phyloP scores from a whole-genome alignment of 2,329 filamentous ascomycete species.

The Trichoderma sp. region DNA sequence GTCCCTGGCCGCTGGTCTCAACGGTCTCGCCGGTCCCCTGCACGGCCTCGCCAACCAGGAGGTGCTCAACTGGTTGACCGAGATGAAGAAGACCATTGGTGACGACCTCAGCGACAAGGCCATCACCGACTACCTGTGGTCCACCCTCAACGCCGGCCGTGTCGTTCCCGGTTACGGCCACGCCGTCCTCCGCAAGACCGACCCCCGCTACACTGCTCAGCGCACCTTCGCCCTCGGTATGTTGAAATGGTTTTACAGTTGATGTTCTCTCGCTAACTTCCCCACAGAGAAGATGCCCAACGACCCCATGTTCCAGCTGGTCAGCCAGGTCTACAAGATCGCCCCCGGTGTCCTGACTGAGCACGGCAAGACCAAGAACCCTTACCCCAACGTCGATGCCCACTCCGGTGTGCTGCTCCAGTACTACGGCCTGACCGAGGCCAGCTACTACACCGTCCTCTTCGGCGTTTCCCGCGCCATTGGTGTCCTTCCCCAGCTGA shows the following conservation, averaged over 20 bases:
- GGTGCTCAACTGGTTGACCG: slow-evolving; percentile 96
- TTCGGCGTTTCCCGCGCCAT: slow-evolving; percentile 98
- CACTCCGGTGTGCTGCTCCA: slow-evolving; percentile 99
- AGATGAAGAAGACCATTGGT: slow-evolving; percentile 96
- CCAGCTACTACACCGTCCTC: slow-evolving; percentile 99
- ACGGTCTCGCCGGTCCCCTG: slow-evolving; percentile 96
- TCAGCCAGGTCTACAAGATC: slow-evolving; percentile 99
- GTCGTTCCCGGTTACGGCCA: slow-evolving; percentile 98
- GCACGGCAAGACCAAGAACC: slow-evolving; percentile 99
- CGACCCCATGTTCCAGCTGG: slow-evolving; percentile 99
- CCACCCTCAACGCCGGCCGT: slow-evolving; percentile 90
- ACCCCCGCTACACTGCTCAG: slow-evolving; percentile 98
- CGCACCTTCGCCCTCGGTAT: slow-evolving; percentile 83
- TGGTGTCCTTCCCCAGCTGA: slow-evolving; percentile 97
- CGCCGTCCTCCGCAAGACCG: slow-evolving; percentile 98
- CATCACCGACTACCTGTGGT: slow-evolving; percentile 99
- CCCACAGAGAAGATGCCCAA: slow-evolving; percentile 76
- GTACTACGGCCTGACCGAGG: slow-evolving; percentile 98
- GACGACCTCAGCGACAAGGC: slow-evolving; percentile 94
- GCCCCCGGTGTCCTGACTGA: slow-evolving; percentile 95
- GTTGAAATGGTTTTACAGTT: slow-evolving; percentile 28
- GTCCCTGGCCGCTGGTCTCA: slow-evolving; percentile 92
- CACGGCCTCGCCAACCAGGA: slow-evolving; percentile 99
- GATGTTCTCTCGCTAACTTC: slow-evolving; percentile 36
- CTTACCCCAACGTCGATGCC: slow-evolving; percentile 97